Base-by-base conservation (phyloP, 2,329 filamentous ascomycete species). In the Trichoderma afroharzianum region DNA sequence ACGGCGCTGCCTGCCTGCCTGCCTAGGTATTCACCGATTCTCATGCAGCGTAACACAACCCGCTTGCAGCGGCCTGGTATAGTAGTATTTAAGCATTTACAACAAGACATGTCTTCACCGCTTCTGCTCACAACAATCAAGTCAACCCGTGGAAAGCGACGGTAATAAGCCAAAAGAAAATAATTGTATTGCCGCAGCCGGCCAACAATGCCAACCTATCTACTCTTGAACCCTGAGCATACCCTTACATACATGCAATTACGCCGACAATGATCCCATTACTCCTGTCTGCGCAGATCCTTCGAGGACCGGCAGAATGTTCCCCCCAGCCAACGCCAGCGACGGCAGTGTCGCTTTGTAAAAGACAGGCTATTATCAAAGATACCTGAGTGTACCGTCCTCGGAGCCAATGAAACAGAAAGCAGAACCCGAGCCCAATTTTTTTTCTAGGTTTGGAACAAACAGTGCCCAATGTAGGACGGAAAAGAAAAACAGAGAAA, bases 301-400 rank as follows among this genome's bases (percentile, higher is more conserved):
- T 63, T 68, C 21, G 39, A 68, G 47, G 64, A 59, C 64, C 63
- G 58, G 67, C 70, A 47, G 68, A 61, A 63, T 50, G 43, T 62
- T 36, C 72, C 58, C 61, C 74, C 74, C 68, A 70, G 71, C 55
- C 73, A 79, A 80, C 78, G 77, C 78, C 78, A 59, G 75, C 75
- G 76, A 79, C 75, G 73, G 53, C 71, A 67, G 68, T 50, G 74
- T 79, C 78, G 77, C 76, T 71, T 64, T 73, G 33, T 68, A 43
- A 61, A 63, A 61, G 14, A 62, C 50, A 66, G 36, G 63, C 68
- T 26, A 66, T 68, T 63, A 72, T 55, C 59, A 71, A 33, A 63
- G 36, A 43, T 21, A 26, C 28, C 30, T 63, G 47, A 72, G 26
- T 28, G 15, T 43, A 21, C 68, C 68, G 28, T 63, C 68, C 26